phyloP scores from a whole-genome alignment of 441 rosid genomes.

The Heliophila coronopifolia region DNA sequence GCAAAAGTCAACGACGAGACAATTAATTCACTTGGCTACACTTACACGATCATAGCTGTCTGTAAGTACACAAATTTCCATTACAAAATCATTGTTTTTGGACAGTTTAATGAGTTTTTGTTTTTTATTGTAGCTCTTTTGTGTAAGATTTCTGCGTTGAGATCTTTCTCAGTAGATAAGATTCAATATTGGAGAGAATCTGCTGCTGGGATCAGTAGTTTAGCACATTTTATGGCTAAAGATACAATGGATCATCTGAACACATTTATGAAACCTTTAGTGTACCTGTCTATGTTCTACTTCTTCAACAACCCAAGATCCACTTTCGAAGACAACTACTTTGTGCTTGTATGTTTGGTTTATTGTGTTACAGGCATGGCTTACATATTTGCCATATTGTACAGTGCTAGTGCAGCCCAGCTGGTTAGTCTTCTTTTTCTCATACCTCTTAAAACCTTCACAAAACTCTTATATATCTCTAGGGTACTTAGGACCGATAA shows the following conservation, averaged over 20 bases:
- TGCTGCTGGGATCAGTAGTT: slow-evolving; percentile 56
- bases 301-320: slow-evolving; percentile 71
- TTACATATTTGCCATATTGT: slow-evolving; percentile 48
- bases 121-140: slow-evolving; percentile 57
- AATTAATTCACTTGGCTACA: slow-evolving; percentile 48
- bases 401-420: slow-evolving; percentile 54
- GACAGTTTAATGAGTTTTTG: too few species aligned
- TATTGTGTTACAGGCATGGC: slow-evolving; percentile 65
- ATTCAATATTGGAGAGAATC: slow-evolving; percentile 53
- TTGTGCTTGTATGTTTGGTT: slow-evolving; percentile 47
- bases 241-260: slow-evolving; percentile 55
- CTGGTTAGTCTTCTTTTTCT: slow-evolving; percentile 35
- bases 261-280: slow-evolving; percentile 51
- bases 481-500: too few species aligned
- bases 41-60: slow-evolving; percentile 58
- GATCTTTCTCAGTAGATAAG: slow-evolving; percentile 53
- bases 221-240: slow-evolving; percentile 58
- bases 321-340: slow-evolving; percentile 48
- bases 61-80: slow-evolving; percentile 36
- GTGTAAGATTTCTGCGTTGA: slow-evolving; percentile 54
- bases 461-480: too few species aligned
- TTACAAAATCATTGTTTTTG: too few species aligned
- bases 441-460: slow-evolving; percentile 1
- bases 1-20: slow-evolving; percentile 61
- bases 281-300: slow-evolving; percentile 61